These are phyloP conservation scores for Pythium pyrilobum DNA, from an alignment of 352 stramenopile genomes.

Conservation along the genomic window DNA sequence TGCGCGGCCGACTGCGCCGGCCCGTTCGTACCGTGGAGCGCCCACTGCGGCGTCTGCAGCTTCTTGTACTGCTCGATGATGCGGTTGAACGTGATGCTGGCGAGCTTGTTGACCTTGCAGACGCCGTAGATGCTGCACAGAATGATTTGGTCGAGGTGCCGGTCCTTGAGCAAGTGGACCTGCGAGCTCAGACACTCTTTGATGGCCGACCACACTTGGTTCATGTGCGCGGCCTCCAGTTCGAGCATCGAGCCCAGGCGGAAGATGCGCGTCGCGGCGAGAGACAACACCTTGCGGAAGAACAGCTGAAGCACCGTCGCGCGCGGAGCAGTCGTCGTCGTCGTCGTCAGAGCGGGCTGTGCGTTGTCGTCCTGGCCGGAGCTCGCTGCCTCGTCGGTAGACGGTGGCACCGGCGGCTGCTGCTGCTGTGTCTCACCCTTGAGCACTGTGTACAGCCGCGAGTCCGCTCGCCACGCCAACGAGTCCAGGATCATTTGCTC, in stretches of 20 bases:
- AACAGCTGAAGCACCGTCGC: constrained; percentile 70
- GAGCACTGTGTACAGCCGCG: constrained; percentile 63
- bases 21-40: constrained; percentile 15
- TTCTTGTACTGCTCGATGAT: constrained; percentile 77
- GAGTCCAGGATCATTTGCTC: constrained; percentile 83
- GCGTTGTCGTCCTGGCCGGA: background rate
- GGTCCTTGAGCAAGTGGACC: constrained; percentile 57
- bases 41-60: constrained; percentile 35
- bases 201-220: constrained; percentile 83
- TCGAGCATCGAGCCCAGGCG: constrained; percentile 61
- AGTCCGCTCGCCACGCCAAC: constrained; percentile 65
- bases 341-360: background rate
- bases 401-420: background rate
- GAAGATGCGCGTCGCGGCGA: constrained; percentile 74
- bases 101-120: constrained; percentile 78
- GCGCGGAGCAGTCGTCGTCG: constrained; percentile 15
- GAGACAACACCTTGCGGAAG: constrained; percentile 83
- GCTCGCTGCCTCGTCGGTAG: constrained; percentile 2
- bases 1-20: constrained; percentile 4
- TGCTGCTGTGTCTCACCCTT: constrained; percentile 23
- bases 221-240: constrained; percentile 69
- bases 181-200: constrained; percentile 74
- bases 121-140: constrained; percentile 83
- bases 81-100: constrained; percentile 71
- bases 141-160: constrained; percentile 78